Conservation (phyloP, 2,329 filamentous ascomycete genomes). For the Penicillium sp. region DNA sequence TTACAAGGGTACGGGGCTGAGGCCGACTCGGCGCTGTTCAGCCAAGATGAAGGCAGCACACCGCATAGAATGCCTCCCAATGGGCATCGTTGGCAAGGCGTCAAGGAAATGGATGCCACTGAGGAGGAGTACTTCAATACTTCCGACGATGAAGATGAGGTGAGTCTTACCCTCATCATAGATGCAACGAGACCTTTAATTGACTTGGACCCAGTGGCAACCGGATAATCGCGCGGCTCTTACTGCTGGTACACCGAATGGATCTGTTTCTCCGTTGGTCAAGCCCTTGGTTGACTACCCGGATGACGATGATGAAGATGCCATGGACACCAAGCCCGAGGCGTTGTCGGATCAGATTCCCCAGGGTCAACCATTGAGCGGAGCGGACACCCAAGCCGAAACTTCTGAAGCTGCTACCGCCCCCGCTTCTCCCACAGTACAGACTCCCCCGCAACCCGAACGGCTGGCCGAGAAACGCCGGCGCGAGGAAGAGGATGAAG, state of each 20-base stretch:
- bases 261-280: conserved; percentile 51
- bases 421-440: conserved; percentile 20
- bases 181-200: neutral
- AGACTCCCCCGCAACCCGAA: conserved; percentile 55
- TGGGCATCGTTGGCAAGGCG: conserved; percentile 58
- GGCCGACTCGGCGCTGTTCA: conserved; percentile 60
- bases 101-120: conserved; percentile 76
- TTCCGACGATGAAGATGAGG: conserved; percentile 77
- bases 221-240: conserved; percentile 37
- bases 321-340: conserved; percentile 52
- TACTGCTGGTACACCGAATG: conserved; percentile 48
- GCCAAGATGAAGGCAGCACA: conserved; percentile 61
- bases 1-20: conserved; percentile 61
- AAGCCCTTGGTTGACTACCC: conserved; percentile 86
- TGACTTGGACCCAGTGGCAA: conserved; percentile 24
- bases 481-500: conserved; percentile 81
- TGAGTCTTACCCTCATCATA: conserved; percentile 14
- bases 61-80: conserved; percentile 46
- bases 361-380: conserved; percentile 24
- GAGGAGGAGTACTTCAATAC: conserved; percentile 94
- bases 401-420: conserved; percentile 23
- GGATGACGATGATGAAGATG: conserved; percentile 85
- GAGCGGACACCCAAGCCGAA: conserved; percentile 21
- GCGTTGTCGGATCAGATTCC: conserved; percentile 19
- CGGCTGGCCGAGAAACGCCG: conserved; percentile 81